These are phyloP conservation scores for Phlebiopsis flavidoalba DNA, from an alignment of 768 basidiomycete genomes.

Conservation along the genomic window DNA sequence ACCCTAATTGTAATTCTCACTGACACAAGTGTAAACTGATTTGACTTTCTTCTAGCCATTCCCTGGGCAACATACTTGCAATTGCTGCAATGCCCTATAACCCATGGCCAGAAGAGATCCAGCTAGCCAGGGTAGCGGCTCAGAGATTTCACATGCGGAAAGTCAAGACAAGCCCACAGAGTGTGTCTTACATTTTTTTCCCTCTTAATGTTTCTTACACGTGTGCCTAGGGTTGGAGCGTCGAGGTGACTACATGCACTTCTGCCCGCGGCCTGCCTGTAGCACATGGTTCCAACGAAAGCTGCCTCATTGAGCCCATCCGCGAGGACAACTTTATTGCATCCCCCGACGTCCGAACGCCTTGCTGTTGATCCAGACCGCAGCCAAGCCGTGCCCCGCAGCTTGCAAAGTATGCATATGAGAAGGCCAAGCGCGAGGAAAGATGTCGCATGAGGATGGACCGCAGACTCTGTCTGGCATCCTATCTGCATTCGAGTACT, in stretches of 20 bases:
- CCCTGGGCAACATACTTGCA: not conserved
- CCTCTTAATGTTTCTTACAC: not conserved
- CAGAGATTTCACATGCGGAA: not conserved
- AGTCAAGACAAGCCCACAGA: not conserved
- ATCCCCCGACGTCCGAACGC: slow-evolving; percentile 1
- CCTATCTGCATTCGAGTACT: not conserved
- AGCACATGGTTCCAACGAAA: slow-evolving; percentile 8
- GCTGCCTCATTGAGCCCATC: slow-evolving; percentile 2
- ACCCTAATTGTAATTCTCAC: too few species aligned
- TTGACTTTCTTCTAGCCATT: not conserved
- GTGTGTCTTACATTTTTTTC: not conserved
- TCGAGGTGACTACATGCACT: slow-evolving; percentile 7
- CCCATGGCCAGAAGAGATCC: not conserved
- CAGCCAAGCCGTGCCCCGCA: not conserved
- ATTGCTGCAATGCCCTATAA: not conserved
- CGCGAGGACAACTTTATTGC: not conserved
- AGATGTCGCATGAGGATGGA: not conserved
- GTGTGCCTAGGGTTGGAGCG: not conserved
- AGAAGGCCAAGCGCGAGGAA: not conserved
- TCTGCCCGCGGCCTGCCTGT: slow-evolving; percentile 7
- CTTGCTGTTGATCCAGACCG: slow-evolving; percentile 7
- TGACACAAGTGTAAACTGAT: not conserved
- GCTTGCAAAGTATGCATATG: not conserved
- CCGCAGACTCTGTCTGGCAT: not conserved
- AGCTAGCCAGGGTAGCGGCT: not conserved